phyloP scores from a whole-genome alignment of 441 rosid species.

The Arabidopsis lyrata region DNA sequence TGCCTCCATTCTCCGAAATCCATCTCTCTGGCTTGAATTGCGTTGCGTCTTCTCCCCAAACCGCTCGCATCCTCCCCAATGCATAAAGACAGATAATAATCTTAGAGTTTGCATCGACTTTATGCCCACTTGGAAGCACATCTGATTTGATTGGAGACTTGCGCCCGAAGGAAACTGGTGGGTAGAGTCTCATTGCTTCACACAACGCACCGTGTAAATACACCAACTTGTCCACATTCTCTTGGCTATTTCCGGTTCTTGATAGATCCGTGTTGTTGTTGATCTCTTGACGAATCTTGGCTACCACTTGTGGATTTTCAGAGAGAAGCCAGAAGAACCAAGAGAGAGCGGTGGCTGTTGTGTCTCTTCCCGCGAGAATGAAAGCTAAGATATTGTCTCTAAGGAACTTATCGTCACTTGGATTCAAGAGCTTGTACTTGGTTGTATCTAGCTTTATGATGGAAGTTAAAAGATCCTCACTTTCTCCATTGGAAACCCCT shows the following conservation, averaged over 20 bases:
- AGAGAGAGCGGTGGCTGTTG: not conserved
- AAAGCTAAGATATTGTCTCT: not conserved
- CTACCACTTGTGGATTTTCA: not conserved
- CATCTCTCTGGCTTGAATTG: slow-evolving; percentile 1
- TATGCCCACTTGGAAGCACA: not conserved
- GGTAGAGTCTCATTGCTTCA: not conserved
- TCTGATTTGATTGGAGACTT: not conserved
- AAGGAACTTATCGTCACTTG: not conserved
- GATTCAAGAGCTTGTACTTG: not conserved
- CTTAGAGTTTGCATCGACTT: not conserved
- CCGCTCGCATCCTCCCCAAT: not conserved
- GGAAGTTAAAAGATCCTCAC: not conserved
- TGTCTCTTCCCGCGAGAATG: slow-evolving; percentile 3
- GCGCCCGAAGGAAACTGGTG: not conserved
- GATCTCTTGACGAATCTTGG: not conserved
- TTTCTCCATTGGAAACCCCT: not conserved
- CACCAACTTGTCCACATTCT: not conserved
- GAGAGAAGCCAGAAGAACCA: slow-evolving; percentile 14
- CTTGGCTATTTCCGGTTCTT: not conserved
- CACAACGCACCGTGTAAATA: slow-evolving; percentile 1
- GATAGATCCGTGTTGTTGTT: not conserved
- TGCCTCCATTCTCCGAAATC: not conserved
- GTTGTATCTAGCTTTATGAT: not conserved
- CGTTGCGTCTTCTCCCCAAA: not conserved
- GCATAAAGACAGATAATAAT: not conserved